These are phyloP conservation scores for Annona cherimola DNA, from an alignment of 164 flowering plant species.

Conservation along the genomic window DNA sequence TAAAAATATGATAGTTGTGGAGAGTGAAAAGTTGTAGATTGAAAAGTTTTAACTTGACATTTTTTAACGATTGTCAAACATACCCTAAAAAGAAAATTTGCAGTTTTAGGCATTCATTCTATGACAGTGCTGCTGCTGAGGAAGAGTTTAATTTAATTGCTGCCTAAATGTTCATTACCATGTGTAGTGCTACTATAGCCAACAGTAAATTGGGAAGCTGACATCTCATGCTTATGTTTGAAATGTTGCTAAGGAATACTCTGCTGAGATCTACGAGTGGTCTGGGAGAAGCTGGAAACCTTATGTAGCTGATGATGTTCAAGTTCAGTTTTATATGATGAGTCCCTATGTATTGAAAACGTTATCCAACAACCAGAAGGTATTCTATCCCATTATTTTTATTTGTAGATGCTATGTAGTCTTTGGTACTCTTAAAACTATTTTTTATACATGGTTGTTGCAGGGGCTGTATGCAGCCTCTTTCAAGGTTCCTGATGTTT, in stretches of 20 bases:
- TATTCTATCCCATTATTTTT: conserved; percentile 13
- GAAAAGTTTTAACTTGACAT: no score
- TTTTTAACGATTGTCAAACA: no score
- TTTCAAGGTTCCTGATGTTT: conserved; percentile 96
- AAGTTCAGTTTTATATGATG: conserved; percentile 99
- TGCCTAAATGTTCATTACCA: not conserved
- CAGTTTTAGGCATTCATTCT: no score
- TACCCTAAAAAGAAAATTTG: no score
- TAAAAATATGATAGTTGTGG: no score
- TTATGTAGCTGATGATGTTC: conserved; percentile 85
- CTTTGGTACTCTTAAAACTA: not conserved
- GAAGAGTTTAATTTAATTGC: not conserved
- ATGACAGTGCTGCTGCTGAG: not conserved
- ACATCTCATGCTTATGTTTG: conserved; percentile 1
- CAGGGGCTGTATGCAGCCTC: conserved; percentile 77
- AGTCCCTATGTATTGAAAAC: conserved; percentile 95
- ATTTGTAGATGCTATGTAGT: not conserved
- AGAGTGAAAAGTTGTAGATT: no score
- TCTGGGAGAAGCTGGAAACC: conserved; percentile 92
- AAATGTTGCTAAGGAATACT: conserved; percentile 59
- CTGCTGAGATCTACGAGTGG: conserved; percentile 93
- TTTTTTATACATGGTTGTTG: conserved; percentile 13
- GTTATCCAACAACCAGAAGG: conserved; percentile 75
- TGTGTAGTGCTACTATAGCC: not conserved
- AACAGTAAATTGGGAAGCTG: not conserved